These are phyloP conservation scores for Hypoxylon fuscum DNA, from an alignment of 495 filamentous ascomycete genomes.

Conservation along the genomic window DNA sequence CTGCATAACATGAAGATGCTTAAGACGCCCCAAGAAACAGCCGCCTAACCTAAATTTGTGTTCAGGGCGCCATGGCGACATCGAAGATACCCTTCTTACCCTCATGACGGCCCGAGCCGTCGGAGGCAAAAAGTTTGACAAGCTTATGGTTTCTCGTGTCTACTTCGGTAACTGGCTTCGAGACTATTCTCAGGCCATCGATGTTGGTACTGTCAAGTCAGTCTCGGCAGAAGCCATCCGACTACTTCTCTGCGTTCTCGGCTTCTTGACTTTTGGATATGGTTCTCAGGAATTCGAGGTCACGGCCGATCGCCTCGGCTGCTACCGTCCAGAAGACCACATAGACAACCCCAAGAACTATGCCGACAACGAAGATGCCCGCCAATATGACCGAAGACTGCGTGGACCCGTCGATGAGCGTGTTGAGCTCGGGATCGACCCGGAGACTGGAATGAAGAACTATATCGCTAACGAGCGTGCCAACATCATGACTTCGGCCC, in stretches of 20 bases:
- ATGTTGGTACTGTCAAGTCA: slow-evolving; percentile 87
- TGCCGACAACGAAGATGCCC: slow-evolving; percentile 84
- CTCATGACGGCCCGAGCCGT: slow-evolving; percentile 78
- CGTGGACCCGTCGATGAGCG: slow-evolving; percentile 83
- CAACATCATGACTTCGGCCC: slow-evolving; percentile 78
- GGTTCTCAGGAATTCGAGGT: slow-evolving; percentile 94
- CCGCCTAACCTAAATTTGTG: slow-evolving; percentile 20
- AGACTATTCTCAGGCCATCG: slow-evolving; percentile 82
- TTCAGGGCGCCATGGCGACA: slow-evolving; percentile 89
- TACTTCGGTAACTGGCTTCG: slow-evolving; percentile 94
- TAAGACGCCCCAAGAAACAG: background rate
- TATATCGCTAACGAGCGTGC: slow-evolving; percentile 86
- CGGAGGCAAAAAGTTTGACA: slow-evolving; percentile 86
- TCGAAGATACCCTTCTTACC: slow-evolving; percentile 85
- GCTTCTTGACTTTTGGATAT: slow-evolving; percentile 75
- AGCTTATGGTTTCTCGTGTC: slow-evolving; percentile 84
- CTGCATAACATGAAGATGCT: background rate
- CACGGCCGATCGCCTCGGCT: slow-evolving; percentile 84
- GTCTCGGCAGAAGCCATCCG: slow-evolving; percentile 90
- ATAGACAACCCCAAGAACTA: slow-evolving; percentile 87
- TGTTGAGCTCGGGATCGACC: slow-evolving; percentile 79
- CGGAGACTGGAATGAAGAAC: slow-evolving; percentile 83
- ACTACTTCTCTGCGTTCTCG: slow-evolving; percentile 73
- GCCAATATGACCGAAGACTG: slow-evolving; percentile 79
- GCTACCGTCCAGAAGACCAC: slow-evolving; percentile 87